Evolutionary conservation across 768 basidiomycete genomes (phyloP), one percentile per base, ranked within the genome.

Genomic region (Postia placenta): DNA sequence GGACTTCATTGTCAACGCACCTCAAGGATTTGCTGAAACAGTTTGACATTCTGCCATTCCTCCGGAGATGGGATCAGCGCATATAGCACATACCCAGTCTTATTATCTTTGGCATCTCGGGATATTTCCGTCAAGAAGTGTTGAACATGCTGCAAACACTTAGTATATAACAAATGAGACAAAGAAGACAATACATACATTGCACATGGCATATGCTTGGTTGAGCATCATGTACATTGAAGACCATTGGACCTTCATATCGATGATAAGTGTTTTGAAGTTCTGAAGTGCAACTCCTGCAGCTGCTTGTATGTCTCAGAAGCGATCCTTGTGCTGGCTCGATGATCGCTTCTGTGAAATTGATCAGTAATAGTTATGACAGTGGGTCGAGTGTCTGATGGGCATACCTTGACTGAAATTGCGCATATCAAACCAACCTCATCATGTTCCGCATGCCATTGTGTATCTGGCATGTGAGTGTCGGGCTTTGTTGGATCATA

Each of bases 161-260:
- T 15, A 49, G 9, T 14, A 3, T 17, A 15, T 30, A 39, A 24
- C 14, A 25, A 43, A 5, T 24, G 15, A 5, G 5, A 15, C 11
- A 50, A 11, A 42, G n/a, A n/a, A 33, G 15, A 33, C 30, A 33
- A 33, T 15, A 33, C 23, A 15, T 42, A 47, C 19, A 25, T 50
- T 40, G n/a, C n/a, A 55, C 49, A 33, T 33, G 30, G 7, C 30
- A 67, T 56, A 40, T 11, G 61, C 59, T 20, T 49, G 48, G 11
- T 49, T 42, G 5, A 59, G 35, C 67, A 69, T 67, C 11, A 60
- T 41, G 46, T 57, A 67, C 0, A 61, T 67, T 1, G 64, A 68
- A 0, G 61, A 69, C 66, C 69, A 70, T 7, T 58, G 47, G 1
- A 66, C 59, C 2, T 50, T 52, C 59, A 63, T 65, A 48, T 68